Conservation (phyloP, 2,329 filamentous ascomycete genomes). For the Dothistroma pini region DNA sequence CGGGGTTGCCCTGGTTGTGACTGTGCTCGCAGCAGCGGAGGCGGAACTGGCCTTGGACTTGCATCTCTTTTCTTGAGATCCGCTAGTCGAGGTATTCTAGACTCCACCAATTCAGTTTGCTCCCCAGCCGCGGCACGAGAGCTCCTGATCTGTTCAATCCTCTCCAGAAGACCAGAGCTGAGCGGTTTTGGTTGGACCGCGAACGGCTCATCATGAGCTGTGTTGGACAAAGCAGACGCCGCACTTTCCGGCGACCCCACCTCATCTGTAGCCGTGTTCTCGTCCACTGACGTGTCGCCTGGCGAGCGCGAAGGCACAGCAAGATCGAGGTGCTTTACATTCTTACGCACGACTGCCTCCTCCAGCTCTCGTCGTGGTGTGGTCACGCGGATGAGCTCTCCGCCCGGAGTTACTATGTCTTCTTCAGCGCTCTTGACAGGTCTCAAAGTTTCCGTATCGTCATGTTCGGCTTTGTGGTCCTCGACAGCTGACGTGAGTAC, state of each 20-base stretch:
- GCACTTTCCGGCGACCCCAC: conserved; percentile 4
- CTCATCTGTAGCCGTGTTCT: background rate
- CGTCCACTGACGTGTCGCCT: conserved; percentile 9
- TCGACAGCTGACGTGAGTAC: conserved; percentile 63
- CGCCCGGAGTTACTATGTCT: conserved; percentile 10
- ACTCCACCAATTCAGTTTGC: conserved; percentile 29
- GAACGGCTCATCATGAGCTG: conserved; percentile 26
- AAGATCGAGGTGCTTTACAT: conserved; percentile 60
- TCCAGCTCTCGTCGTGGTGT: conserved; percentile 33
- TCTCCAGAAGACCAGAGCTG: conserved; percentile 35
- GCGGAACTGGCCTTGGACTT: conserved; percentile 37
- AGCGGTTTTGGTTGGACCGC: conserved; percentile 34
- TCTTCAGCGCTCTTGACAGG: conserved; percentile 18
- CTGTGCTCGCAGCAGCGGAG: conserved; percentile 49
- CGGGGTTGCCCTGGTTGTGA: conserved; percentile 44
- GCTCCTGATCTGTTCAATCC: conserved; percentile 38
- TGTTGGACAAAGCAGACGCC: background rate
- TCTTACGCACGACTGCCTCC: conserved; percentile 45
- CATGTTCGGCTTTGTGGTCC: conserved; percentile 46
- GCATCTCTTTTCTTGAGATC: conserved; percentile 33
- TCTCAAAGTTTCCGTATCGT: conserved; percentile 19
- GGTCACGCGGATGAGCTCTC: conserved; percentile 18
- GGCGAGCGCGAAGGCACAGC: conserved; percentile 44
- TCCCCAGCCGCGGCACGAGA: conserved; percentile 23
- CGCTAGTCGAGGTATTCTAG: conserved; percentile 35